These are phyloP conservation scores for Phtheirospermum japonicum DNA, from an alignment of 257 asterid genomes.

Conservation along the genomic window DNA sequence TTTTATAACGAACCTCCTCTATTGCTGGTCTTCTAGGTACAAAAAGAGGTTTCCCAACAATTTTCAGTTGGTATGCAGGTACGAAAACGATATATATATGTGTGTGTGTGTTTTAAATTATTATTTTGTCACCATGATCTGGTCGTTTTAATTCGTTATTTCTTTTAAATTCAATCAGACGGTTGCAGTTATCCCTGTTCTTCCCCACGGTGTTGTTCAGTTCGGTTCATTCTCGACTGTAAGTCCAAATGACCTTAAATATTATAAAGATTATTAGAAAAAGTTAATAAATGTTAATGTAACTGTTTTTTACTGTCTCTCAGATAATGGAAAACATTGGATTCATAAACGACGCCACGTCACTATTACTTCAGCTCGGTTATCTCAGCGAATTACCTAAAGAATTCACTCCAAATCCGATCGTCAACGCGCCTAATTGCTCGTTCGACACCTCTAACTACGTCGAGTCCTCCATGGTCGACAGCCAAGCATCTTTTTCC, in stretches of 20 bases:
- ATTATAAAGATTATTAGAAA: not conserved
- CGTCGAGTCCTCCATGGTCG: constrained; percentile 25
- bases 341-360: constrained; percentile 58
- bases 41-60: constrained; percentile 63
- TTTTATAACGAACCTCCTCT: not conserved
- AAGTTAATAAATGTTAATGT: not conserved
- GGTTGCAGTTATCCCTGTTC: constrained; percentile 76
- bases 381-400: constrained; percentile 39
- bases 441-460: constrained; percentile 32
- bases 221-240: constrained; percentile 70
- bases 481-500: constrained; percentile 35
- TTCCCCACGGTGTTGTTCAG: constrained; percentile 92
- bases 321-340: constrained; percentile 73
- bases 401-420: constrained; percentile 33
- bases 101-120: not conserved
- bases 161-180: constrained; percentile 48
- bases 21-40: constrained; percentile 43
- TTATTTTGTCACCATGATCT: not conserved
- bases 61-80: constrained; percentile 96
- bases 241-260: constrained; percentile 21
- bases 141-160: constrained; percentile 5
- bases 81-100: not conserved
- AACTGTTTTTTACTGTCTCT: constrained; percentile 22
- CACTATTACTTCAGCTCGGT: constrained; percentile 63
- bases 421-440: constrained; percentile 22